phyloP scores from a whole-genome alignment of 768 basidiomycete genomes.

The Mycena metata region DNA sequence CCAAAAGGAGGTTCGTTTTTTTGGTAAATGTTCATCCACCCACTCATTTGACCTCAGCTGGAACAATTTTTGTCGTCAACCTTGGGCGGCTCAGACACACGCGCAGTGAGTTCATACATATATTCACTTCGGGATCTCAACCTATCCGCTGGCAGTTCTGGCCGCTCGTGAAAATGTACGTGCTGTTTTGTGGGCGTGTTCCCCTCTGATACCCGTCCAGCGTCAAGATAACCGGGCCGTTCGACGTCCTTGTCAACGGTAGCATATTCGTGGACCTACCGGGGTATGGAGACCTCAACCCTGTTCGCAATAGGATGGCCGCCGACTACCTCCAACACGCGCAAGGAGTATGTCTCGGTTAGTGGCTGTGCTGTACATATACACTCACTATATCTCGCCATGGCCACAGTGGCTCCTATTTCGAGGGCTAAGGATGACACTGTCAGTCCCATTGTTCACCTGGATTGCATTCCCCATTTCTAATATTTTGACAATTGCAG shows the following conservation, averaged over 20 bases:
- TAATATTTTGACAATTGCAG: neutral
- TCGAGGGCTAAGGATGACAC: conserved; percentile 34
- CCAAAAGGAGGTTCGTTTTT: conserved; percentile 25
- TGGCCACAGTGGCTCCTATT: conserved; percentile 21
- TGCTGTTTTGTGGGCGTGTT: neutral
- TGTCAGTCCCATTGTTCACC: neutral
- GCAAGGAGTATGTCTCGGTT: conserved; percentile 28
- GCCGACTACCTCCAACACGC: conserved; percentile 31
- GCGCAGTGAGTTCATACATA: conserved; percentile 19
- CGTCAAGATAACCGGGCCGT: conserved; percentile 27
- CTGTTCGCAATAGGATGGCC: conserved; percentile 28
- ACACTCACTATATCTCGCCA: neutral
- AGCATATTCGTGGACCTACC: conserved; percentile 36
- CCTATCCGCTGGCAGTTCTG: conserved; percentile 22
- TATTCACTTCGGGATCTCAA: neutral
- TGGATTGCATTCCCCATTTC: neutral
- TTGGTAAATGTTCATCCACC: neutral
- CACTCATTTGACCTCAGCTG: conserved; percentile 8
- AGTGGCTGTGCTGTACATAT: neutral
- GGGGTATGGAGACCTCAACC: conserved; percentile 33
- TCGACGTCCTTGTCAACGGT: conserved; percentile 37
- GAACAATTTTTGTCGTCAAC: conserved; percentile 34
- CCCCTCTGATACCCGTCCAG: conserved; percentile 1
- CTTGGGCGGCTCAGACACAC: conserved; percentile 13
- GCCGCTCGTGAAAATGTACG: conserved; percentile 36